Base-by-base conservation (phyloP, 2,329 filamentous ascomycete species). In the Teratosphaeria gauchensis region DNA sequence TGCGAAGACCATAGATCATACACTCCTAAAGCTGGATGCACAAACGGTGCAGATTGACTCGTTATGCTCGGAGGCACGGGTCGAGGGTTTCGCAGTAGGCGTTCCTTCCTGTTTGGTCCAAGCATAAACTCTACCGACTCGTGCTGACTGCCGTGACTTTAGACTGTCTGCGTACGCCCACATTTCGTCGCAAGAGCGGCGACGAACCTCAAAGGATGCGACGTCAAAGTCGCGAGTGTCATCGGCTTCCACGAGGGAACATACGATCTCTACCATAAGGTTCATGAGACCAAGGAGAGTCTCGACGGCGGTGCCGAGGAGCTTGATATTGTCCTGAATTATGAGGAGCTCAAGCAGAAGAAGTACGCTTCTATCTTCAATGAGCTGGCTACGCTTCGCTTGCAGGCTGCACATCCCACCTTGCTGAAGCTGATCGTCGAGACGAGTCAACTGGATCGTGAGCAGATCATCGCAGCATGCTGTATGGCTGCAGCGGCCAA, bases 231-330 rank as follows among this genome's bases (percentile, higher is more conserved):
- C 21, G 80, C 82, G 52, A 82, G 80, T 63, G 83, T 85, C 5
- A 75, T 85, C 9, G 82, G 80, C 24, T 85, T 85, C 68, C 83
- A 80, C 56, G 81, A 84, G 66, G 83, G 83, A 12, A 83, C 80
- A 0, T 73, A 82, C 61, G 72, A 77, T 54, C 78, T 80, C 0
- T 66, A 73, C 3, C 70, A 75, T 33, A 84, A 84, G 66, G 71
- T 79, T 60, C 65, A 67, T 21, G 82, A 85, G 71, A 77, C 80
- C 0, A 72, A 73, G 30, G 71, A 73, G 11, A 80, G 81, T 14
- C 70, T 83, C 38, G 64, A 68, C 8, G 72, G 75, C 19, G 82
- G 82, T 21, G 82, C 82, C 1, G 69, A 68, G 0, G 83, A 85
- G 66, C 74, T 85, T 35, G 82, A 85, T 66, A 77, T 84, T 67